Evolutionary conservation across 1,284 basidiomycete genomes (phyloP).

Genomic region (Polyporus tsugae): DNA sequence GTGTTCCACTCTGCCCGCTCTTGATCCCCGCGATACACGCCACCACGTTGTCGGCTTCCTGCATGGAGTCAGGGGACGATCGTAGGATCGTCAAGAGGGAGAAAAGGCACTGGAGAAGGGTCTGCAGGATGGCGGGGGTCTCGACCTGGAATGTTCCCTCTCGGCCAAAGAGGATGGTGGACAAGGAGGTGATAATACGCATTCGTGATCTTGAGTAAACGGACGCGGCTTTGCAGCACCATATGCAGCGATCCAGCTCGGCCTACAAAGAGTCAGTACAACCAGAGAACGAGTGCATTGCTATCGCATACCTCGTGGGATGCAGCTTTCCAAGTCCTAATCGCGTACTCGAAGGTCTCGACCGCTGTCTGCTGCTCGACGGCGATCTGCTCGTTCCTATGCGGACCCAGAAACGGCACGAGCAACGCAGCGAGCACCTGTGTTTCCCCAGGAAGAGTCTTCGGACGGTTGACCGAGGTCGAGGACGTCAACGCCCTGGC

Average conservation of each 20-base stretch:
- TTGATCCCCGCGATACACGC: conserved; percentile 42
- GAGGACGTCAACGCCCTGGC: conserved; percentile 44
- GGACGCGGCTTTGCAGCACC: conserved; percentile 70
- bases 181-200: conserved; percentile 58
- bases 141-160: conserved; percentile 53
- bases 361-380: conserved; percentile 64
- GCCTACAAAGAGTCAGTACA: conserved; percentile 43
- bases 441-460: conserved; percentile 59
- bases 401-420: conserved; percentile 57
- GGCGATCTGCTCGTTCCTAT: conserved; percentile 46
- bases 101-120: conserved; percentile 60
- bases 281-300: not conserved
- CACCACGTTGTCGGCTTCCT: conserved; percentile 40
- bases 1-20: conserved; percentile 42
- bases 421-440: conserved; percentile 66
- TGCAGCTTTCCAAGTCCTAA: conserved; percentile 61
- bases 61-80: conserved; percentile 28
- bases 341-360: conserved; percentile 66
- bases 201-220: conserved; percentile 51
- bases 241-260: conserved; percentile 65
- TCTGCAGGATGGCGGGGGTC: conserved; percentile 58
- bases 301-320: conserved; percentile 53
- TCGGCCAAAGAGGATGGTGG: conserved; percentile 55
- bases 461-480: conserved; percentile 40
- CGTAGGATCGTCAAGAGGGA: conserved; percentile 52